Evolutionary conservation across 129 eudicot species (phyloP).

Genomic region (Smallanthus sonchifolius): DNA sequence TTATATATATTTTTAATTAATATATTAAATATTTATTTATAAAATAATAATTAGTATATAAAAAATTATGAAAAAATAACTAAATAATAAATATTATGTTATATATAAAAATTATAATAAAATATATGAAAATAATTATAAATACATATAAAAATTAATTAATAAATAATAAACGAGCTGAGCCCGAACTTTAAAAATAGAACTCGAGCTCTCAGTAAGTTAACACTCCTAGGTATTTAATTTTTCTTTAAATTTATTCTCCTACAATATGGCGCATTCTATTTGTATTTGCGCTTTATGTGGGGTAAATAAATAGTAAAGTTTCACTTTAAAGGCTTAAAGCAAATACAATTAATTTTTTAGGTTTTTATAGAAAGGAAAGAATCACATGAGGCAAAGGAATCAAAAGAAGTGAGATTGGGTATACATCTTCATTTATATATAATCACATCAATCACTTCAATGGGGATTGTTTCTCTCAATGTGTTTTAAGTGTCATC

Average conservation of each 20-base stretch:
- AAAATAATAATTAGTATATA: no score
- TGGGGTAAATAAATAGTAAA: constrained; percentile 10
- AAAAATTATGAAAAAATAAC: no score
- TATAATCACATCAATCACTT: constrained; percentile 37
- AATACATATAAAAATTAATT: no score
- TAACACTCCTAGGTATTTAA: no score
- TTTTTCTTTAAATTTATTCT: background rate
- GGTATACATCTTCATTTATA: constrained; percentile 25
- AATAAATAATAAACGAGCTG: no score
- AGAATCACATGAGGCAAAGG: constrained; percentile 21
- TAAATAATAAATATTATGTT: no score
- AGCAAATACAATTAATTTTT: background rate
- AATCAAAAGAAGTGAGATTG: constrained; percentile 30
- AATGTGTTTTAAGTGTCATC: constrained; percentile 11
- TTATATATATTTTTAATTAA: no score
- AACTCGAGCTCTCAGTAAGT: no score
- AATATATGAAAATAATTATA: no score
- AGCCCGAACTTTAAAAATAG: no score
- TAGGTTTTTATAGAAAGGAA: constrained; percentile 24
- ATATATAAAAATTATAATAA: no score
- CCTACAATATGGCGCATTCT: background rate
- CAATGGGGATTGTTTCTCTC: constrained; percentile 22
- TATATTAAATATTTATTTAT: no score
- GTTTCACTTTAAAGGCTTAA: constrained; percentile 9
- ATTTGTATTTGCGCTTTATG: background rate